Evolutionary conservation across 2,329 filamentous ascomycete genomes (phyloP).

Genomic region (Dactylonectria macrodidyma): DNA sequence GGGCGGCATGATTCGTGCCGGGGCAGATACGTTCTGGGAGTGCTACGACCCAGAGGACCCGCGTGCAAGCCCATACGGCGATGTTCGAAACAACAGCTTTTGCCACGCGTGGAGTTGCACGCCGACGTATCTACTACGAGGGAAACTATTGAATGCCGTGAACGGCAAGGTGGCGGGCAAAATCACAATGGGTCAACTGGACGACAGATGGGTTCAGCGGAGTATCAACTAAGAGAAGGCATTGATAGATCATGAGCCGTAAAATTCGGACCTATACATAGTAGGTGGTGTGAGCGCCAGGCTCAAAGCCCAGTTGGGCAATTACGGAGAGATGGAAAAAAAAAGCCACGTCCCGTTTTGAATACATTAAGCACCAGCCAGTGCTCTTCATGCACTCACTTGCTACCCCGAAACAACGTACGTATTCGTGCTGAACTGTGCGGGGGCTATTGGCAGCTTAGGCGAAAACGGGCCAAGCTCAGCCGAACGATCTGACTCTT

Average conservation of each 20-base stretch:
- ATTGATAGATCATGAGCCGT: not conserved
- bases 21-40: conserved; percentile 38
- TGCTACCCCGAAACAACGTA: not conserved
- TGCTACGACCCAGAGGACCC: conserved; percentile 33
- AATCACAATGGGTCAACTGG: conserved; percentile 31
- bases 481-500: not conserved
- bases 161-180: conserved; percentile 25
- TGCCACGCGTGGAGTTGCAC: conserved; percentile 40
- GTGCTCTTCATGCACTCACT: not conserved
- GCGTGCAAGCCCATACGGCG: conserved; percentile 33
- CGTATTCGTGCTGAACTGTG: too few species aligned
- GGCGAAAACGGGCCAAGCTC: not conserved
- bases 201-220: conserved; percentile 28
- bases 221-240: conserved; percentile 6
- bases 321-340: not conserved
- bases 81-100: conserved; percentile 37
- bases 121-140: conserved; percentile 31
- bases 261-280: not conserved
- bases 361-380: not conserved
- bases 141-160: conserved; percentile 13
- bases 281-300: not conserved
- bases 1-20: conserved; percentile 35
- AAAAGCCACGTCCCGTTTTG: not conserved
- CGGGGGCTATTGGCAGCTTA: not conserved
- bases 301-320: not conserved